Percentiles rank a stretch among this genome's conserved stretches.
Conservation (phyloP, 805 yeast species). For the Zygoascus biomembranicola region DNA sequence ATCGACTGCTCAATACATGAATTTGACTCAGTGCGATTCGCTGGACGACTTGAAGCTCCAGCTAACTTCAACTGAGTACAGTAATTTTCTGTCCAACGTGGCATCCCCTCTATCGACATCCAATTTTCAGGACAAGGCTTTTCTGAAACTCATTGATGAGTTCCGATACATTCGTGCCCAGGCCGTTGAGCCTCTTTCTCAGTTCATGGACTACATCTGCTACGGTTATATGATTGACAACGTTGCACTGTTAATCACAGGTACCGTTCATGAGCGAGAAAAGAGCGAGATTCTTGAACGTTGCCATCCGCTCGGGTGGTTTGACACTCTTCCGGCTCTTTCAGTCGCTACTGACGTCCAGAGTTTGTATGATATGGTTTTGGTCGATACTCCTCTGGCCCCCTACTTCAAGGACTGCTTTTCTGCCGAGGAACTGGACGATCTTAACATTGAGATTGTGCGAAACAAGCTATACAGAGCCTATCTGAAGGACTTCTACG, state of each 20-base stretch:
- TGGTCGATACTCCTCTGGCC: constrained; percentile 95
- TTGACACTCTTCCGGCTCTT: constrained; percentile 91
- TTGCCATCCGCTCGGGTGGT: constrained; percentile 98
- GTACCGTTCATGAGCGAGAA: constrained; percentile 93
- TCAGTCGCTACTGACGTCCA: constrained; percentile 93
- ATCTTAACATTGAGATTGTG: constrained; percentile 88
- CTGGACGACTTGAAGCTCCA: constrained; percentile 91
- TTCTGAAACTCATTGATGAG: constrained; percentile 67
- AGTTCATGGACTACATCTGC: constrained; percentile 85
- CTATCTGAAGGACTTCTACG: constrained; percentile 77
- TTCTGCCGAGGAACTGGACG: constrained; percentile 79
- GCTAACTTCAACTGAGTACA: constrained; percentile 92
- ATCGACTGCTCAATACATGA: constrained; percentile 72
- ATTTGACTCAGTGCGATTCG: constrained; percentile 91
- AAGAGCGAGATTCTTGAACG: constrained; percentile 77
- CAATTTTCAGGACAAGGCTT: constrained; percentile 72
- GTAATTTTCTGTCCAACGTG: constrained; percentile 76
- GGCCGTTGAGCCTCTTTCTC: constrained; percentile 68
- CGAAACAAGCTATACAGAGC: constrained; percentile 90
- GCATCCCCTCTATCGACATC: constrained; percentile 80
- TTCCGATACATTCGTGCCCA: constrained; percentile 80
- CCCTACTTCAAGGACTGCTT: constrained; percentile 90
- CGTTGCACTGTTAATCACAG: constrained; percentile 91
- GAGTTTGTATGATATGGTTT: constrained; percentile 82
- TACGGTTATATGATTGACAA: constrained; percentile 98